A percentile compares a stretch with the other conserved stretches of the same genome.
phyloP scores from a whole-genome alignment of 768 basidiomycete genomes.

The Podaxis carcinomalis region DNA sequence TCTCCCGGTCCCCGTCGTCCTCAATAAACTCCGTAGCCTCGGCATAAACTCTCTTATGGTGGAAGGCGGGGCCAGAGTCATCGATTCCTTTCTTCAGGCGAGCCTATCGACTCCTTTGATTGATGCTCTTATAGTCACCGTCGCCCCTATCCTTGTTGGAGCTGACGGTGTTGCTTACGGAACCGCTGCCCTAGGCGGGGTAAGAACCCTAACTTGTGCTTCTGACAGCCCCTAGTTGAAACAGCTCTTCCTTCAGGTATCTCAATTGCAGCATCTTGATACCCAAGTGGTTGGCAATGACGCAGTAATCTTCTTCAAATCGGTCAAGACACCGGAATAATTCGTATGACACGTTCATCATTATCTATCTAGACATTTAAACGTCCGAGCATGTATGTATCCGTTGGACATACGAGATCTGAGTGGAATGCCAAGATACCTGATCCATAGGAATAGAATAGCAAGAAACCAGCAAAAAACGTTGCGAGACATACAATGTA shows the following conservation, averaged over 20 bases:
- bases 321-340: neutral
- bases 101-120: conserved; percentile 33
- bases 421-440: neutral
- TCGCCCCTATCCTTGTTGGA: conserved; percentile 85
- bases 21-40: conserved; percentile 47
- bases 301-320: conserved; percentile 24
- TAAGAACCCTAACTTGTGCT: neutral
- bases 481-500: neutral
- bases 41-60: conserved; percentile 84
- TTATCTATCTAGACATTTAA: neutral
- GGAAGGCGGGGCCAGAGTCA: conserved; percentile 87
- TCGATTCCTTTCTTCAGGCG: conserved; percentile 59
- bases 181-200: neutral
- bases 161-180: conserved; percentile 58
- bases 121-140: conserved; percentile 78
- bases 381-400: neutral
- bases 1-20: conserved; percentile 39
- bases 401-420: neutral
- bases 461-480: neutral
- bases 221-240: neutral
- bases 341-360: neutral
- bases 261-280: conserved; percentile 21
- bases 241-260: conserved; percentile 12
- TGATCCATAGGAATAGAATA: neutral
- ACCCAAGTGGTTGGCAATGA: conserved; percentile 34